Conservation (phyloP, 169 alveolate genomes). For the Cryptosporidium meleagridis region DNA sequence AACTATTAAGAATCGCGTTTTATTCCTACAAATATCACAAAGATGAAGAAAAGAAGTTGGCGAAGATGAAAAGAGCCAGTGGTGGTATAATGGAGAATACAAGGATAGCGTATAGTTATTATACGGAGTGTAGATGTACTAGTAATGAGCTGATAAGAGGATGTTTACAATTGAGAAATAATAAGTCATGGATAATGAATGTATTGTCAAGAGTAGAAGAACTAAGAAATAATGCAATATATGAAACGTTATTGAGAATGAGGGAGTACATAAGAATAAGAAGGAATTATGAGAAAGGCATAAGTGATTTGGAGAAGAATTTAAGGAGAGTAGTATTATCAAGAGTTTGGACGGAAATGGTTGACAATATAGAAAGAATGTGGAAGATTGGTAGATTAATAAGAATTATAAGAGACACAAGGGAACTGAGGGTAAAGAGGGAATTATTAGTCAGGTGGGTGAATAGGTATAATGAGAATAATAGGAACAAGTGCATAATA, state of each 20-base stretch:
- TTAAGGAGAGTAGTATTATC: not conserved
- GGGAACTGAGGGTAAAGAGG: not conserved
- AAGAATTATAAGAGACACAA: not conserved
- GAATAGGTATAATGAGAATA: not conserved
- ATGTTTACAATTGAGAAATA: not conserved
- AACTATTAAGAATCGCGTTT: not conserved
- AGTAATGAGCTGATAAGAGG: not conserved
- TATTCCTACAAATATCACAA: not conserved
- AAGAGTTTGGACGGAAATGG: constrained; percentile 4
- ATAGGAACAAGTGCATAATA: not conserved
- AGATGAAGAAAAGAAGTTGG: not conserved
- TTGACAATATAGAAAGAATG: not conserved
- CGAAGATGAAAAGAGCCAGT: too few relatives aligned
- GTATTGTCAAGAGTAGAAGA: not conserved
- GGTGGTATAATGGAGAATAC: too few relatives aligned
- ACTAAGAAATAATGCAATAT: not conserved
- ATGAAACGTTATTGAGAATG: not conserved
- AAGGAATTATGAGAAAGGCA: not conserved
- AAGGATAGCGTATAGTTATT: not conserved
- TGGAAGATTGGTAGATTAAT: not conserved
- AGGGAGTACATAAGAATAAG: not conserved
- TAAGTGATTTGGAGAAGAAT: not conserved
- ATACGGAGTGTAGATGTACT: constrained; percentile 37
- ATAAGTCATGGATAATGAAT: constrained; percentile 1
- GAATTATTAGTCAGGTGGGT: constrained; percentile 17